These are phyloP conservation scores for Syncephalastrum monosporum DNA, from an alignment of 371 early-diverging fungal species.

Conservation along the genomic window DNA sequence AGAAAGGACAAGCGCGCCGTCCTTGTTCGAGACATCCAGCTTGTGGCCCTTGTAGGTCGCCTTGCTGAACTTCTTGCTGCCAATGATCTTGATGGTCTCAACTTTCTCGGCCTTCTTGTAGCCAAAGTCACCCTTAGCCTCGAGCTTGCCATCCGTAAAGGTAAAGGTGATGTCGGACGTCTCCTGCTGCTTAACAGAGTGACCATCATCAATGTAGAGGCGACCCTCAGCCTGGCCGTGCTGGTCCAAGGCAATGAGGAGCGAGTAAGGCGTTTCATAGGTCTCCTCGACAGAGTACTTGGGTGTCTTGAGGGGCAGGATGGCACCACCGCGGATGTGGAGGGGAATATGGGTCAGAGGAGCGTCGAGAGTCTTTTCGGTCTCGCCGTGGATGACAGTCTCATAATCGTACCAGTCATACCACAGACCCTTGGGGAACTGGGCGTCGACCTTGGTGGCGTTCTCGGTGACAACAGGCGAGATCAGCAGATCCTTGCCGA, in stretches of 20 bases:
- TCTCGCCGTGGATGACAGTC: constrained; percentile 3
- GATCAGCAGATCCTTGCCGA: constrained; percentile 51
- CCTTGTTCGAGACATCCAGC: background rate
- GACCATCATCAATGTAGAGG: constrained; percentile 61
- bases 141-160: constrained; percentile 23
- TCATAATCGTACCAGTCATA: constrained; percentile 47
- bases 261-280: constrained; percentile 32
- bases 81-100: constrained; percentile 14
- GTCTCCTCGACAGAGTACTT: constrained; percentile 47
- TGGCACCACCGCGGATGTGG: constrained; percentile 49
- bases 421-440: constrained; percentile 59
- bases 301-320: constrained; percentile 42
- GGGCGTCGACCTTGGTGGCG: constrained; percentile 40
- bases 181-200: constrained; percentile 30
- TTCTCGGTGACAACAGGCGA: constrained; percentile 54
- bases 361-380: constrained; percentile 31
- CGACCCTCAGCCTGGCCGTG: constrained; percentile 41
- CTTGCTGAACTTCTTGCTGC: constrained; percentile 4
- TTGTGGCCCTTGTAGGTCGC: constrained; percentile 12
- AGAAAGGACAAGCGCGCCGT: background rate
- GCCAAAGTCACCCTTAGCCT: constrained; percentile 27
- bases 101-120: constrained; percentile 25
- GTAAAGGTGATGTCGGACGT: constrained; percentile 29
- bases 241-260: constrained; percentile 53
- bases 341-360: constrained; percentile 44